Evolutionary conservation across 495 filamentous ascomycete species (phyloP).

Genomic region (Penicillium crystallinum): DNA sequence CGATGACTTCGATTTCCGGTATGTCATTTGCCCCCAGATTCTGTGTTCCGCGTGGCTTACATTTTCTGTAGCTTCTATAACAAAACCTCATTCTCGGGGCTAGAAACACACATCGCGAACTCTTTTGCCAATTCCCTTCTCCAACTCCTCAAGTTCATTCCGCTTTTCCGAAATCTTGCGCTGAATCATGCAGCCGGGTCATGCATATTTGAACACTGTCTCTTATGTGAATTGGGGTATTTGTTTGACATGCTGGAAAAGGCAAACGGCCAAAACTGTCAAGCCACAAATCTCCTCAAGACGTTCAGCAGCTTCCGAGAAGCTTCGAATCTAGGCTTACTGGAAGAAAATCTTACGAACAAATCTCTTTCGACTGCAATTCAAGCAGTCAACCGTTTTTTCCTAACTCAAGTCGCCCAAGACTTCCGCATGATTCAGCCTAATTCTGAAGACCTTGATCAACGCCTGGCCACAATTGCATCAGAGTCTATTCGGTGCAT

Average conservation of each 20-base stretch:
- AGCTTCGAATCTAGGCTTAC: slow-evolving; percentile 62
- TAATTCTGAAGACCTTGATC: slow-evolving; percentile 54
- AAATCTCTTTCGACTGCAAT: slow-evolving; percentile 67
- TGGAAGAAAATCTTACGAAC: slow-evolving; percentile 75
- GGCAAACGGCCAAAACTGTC: slow-evolving; percentile 85
- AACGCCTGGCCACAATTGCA: slow-evolving; percentile 51
- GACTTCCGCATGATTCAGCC: slow-evolving; percentile 62
- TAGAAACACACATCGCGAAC: slow-evolving; percentile 95
- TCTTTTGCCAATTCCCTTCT: slow-evolving; percentile 92
- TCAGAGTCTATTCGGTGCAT: slow-evolving; percentile 67
- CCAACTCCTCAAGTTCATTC: slow-evolving; percentile 86
- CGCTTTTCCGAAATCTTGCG: slow-evolving; percentile 80
- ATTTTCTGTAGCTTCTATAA: slow-evolving; percentile 70
- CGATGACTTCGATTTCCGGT: slow-evolving; percentile 97
- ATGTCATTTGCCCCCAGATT: slow-evolving; percentile 20
- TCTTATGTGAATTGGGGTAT: slow-evolving; percentile 92
- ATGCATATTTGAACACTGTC: slow-evolving; percentile 74
- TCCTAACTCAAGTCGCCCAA: slow-evolving; percentile 64
- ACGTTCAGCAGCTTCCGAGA: slow-evolving; percentile 74
- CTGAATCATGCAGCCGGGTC: slow-evolving; percentile 82
- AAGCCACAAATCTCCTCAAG: slow-evolving; percentile 94
- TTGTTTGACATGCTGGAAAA: slow-evolving; percentile 98
- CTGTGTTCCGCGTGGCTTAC: slow-evolving; percentile 4
- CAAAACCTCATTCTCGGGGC: slow-evolving; percentile 78
- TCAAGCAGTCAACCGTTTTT: slow-evolving; percentile 70